Evolutionary conservation across 805 yeast species (phyloP).

Genomic region (Candida succiphila): DNA sequence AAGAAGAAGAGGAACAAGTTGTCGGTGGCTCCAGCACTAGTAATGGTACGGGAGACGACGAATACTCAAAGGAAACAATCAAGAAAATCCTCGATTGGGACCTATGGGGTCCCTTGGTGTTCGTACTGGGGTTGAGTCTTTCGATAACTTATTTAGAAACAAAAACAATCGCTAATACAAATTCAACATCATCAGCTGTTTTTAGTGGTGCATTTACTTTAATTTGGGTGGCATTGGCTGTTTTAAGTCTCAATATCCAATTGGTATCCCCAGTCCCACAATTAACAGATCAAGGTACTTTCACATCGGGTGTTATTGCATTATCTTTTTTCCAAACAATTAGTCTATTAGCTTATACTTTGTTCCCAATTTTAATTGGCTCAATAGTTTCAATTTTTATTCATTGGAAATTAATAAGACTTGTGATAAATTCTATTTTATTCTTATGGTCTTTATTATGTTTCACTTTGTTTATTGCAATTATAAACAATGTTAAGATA

Average conservation of each 20-base stretch:
- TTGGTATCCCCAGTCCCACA: slow-evolving; percentile 38
- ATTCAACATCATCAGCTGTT: slow-evolving; percentile 21
- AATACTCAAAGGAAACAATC: slow-evolving; percentile 23
- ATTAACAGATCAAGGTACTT: slow-evolving; percentile 14
- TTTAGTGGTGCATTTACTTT: slow-evolving; percentile 46
- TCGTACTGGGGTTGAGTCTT: slow-evolving; percentile 37
- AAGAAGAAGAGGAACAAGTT: no score
- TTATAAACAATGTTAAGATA: slow-evolving; percentile 26
- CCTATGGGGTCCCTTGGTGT: slow-evolving; percentile 51
- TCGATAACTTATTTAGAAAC: slow-evolving; percentile 34
- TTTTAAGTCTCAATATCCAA: slow-evolving; percentile 43
- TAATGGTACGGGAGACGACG: slow-evolving; percentile 8
- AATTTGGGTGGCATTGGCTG: slow-evolving; percentile 39
- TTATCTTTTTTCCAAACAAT: slow-evolving; percentile 46
- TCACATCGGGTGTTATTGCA: slow-evolving; percentile 23
- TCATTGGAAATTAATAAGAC: slow-evolving; percentile 31
- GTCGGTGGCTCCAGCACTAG: slow-evolving; percentile 4
- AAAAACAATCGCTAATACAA: slow-evolving; percentile 12
- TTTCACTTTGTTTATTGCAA: slow-evolving; percentile 39
- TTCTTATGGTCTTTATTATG: slow-evolving; percentile 43
- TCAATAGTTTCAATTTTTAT: slow-evolving; percentile 34
- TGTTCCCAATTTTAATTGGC: slow-evolving; percentile 45
- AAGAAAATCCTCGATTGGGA: slow-evolving; percentile 44
- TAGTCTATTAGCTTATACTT: slow-evolving; percentile 44
- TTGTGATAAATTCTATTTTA: slow-evolving; percentile 30